These are phyloP conservation scores for Panicum miliaceum DNA, from an alignment of 176 grass and related monocot species.

Conservation along the genomic window DNA sequence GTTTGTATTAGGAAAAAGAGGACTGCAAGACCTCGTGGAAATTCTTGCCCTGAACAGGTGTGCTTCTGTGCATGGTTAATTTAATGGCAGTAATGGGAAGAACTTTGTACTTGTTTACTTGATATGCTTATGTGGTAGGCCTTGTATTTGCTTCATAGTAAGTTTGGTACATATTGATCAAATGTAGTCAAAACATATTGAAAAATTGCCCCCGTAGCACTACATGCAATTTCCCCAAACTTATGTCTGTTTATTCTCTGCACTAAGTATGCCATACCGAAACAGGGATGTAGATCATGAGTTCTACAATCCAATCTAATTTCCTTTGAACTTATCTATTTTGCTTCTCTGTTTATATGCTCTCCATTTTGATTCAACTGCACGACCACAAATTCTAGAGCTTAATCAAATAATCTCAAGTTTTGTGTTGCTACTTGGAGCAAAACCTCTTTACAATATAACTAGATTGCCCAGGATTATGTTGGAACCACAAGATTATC, in stretches of 20 bases:
- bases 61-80: neutral
- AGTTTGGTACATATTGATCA: neutral
- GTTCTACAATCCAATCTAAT: neutral
- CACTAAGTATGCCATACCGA: neutral
- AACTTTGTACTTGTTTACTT: neutral
- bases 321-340: neutral
- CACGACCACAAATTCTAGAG: neutral
- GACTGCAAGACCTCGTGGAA: constrained; percentile 54
- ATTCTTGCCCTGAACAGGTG: constrained; percentile 73
- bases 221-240: neutral
- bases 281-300: neutral
- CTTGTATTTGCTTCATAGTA: neutral
- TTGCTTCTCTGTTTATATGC: neutral
- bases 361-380: neutral
- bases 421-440: neutral
- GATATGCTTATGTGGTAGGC: neutral
- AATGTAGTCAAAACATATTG: neutral
- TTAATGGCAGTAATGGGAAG: neutral
- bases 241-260: neutral
- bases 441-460: neutral
- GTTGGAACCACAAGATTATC: neutral
- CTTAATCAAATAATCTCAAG: neutral
- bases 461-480: neutral
- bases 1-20: constrained; percentile 36
- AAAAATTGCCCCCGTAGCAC: neutral